Base-by-base conservation (phyloP, 1,284 basidiomycete genomes). In the Microbotryum violaceum region DNA sequence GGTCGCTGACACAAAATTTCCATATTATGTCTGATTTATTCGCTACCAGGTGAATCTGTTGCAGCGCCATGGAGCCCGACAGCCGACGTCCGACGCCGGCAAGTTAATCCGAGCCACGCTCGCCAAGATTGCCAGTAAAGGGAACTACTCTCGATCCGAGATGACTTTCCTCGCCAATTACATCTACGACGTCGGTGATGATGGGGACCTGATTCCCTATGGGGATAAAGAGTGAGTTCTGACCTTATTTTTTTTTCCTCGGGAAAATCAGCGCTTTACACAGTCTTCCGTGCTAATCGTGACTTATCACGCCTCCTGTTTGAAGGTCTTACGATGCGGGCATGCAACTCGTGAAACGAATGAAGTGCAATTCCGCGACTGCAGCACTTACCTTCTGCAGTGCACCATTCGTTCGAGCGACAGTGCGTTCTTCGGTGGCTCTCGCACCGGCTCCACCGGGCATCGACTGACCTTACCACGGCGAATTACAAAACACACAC, bases 61-160 rank as follows among this genome's bases (percentile, higher is more conserved):
- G n/a, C 86, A 92, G 76, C 79, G 90, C 12, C 91, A 93, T 70
- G 88, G 88, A 1, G 84, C 87, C 1, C 81, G 91, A 37, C 91
- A 81, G 68, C 91, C 90, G 0, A 90, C 89, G 0, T 70, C 74
- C 0, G 77, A 77, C 7, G 79, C 83, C 0, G 74, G 78, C 0
- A 70, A 71, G 14, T 67, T 69, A 3, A 85, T 89, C n/a, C 60
- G 76, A 42, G 61, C 72, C 0, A 80, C 85, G 0, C 67, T 78
- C 10, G 58, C 53, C 14, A 77, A 77, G 67, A 55, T 79, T 21
- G 63, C 88, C 8, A 65, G 6, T 55, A 73, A n/a, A 48, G 60
- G 71, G 66, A 45, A 56, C 62, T 56, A 68, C 57, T 49, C 71
- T n/a, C 7, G 84, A 59, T 72, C 79, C 1, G 74, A 78, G 12